Evolutionary conservation across 164 flowering plant species (phyloP).

Genomic region (Macadamia integrifolia): DNA sequence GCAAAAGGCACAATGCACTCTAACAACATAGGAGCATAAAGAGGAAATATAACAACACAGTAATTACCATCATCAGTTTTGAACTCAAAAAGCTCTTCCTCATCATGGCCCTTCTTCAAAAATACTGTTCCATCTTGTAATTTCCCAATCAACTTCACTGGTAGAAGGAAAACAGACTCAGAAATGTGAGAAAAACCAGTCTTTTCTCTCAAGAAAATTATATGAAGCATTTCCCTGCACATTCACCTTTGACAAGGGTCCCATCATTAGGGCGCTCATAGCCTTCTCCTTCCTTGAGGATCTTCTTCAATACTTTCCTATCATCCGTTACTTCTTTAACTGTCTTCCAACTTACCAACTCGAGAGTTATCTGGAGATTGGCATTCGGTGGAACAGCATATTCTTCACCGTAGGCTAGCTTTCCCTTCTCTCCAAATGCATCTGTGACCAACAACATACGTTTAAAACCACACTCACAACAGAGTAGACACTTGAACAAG

Average conservation of each 20-base stretch:
- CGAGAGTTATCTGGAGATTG: slow-evolving; percentile 49
- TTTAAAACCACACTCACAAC: background rate
- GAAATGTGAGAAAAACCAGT: background rate
- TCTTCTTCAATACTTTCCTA: slow-evolving; percentile 81
- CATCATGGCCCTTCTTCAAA: slow-evolving; percentile 69
- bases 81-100: slow-evolving; percentile 67
- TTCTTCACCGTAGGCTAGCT: slow-evolving; percentile 50
- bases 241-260: slow-evolving; percentile 56
- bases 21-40: no score
- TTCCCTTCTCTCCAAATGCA: slow-evolving; percentile 89
- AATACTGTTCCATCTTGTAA: slow-evolving; percentile 77
- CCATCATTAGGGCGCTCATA: slow-evolving; percentile 88
- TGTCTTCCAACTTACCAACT: slow-evolving; percentile 86
- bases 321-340: slow-evolving; percentile 79
- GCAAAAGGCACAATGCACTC: no score
- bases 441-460: slow-evolving; percentile 31
- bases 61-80: slow-evolving; percentile 80
- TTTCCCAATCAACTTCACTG: slow-evolving; percentile 89
- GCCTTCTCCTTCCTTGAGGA: slow-evolving; percentile 89
- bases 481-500: background rate
- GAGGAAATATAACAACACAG: background rate
- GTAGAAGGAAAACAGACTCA: background rate
- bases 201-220: background rate
- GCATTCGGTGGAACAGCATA: slow-evolving; percentile 81
- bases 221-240: no score